phyloP scores from a whole-genome alignment of 768 basidiomycete genomes.

The Amanita molliuscula region DNA sequence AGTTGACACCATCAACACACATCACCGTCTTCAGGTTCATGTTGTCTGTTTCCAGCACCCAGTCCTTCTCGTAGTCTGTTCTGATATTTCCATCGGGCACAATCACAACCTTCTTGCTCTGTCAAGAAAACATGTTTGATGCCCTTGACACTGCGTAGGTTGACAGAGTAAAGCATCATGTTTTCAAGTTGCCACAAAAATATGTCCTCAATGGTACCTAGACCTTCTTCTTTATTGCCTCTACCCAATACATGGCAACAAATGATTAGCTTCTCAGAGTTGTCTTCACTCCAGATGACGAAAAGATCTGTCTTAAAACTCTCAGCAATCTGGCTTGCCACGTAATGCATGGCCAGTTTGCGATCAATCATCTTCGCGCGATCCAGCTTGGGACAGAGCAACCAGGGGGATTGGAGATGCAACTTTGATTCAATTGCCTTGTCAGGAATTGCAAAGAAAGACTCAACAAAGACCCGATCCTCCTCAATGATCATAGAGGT shows the following conservation, averaged over 20 bases:
- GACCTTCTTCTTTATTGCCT: constrained; percentile 75
- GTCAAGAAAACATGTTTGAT: constrained; percentile 92
- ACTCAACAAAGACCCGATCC: constrained; percentile 91
- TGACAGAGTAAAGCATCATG: constrained; percentile 93
- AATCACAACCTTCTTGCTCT: constrained; percentile 66
- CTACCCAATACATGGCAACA: constrained; percentile 89
- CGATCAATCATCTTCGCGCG: constrained; percentile 97
- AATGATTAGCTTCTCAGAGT: constrained; percentile 95
- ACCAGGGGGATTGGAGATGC: constrained; percentile 91
- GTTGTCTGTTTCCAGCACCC: constrained; percentile 97
- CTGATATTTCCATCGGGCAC: constrained; percentile 56
- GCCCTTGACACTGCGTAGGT: constrained; percentile 82
- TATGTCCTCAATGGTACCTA: constrained; percentile 73
- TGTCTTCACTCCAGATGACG: constrained; percentile 98
- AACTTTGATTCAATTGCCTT: constrained; percentile 92
- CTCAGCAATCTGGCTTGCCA: constrained; percentile 90
- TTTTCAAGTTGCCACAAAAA: constrained; percentile 95
- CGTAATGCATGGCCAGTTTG: constrained; percentile 90
- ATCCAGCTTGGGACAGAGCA: constrained; percentile 93
- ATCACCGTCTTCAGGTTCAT: constrained; percentile 93
- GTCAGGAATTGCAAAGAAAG: constrained; percentile 99
- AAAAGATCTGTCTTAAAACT: constrained; percentile 94
- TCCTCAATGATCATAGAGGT: constrained; percentile 92
- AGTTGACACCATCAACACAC: constrained; percentile 92
- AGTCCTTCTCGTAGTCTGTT: constrained; percentile 65